A percentile compares a stretch with the other conserved stretches of the same genome.
These are phyloP conservation scores for Streptanthus diversifolius DNA, from an alignment of 345 rosid genomes.

Conservation along the genomic window DNA sequence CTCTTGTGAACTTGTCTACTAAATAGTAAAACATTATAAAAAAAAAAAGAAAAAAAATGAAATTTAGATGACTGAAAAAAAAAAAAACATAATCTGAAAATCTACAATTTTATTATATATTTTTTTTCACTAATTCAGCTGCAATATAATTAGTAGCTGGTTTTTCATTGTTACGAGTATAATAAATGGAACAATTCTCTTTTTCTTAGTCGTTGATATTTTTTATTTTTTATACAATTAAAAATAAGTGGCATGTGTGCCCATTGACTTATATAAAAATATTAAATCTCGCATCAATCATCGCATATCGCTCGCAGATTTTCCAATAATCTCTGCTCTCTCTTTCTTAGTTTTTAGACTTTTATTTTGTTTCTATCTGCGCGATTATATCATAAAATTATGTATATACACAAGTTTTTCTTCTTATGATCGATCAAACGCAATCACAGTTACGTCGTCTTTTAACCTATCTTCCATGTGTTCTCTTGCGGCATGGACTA, in stretches of 20 bases:
- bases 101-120: not conserved
- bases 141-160: not conserved
- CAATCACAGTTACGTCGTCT: constrained; percentile 1
- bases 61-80: not conserved
- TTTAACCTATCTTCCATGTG: not conserved
- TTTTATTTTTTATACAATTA: not conserved
- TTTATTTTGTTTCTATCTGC: constrained; percentile 18
- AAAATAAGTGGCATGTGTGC: constrained; percentile 29
- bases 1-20: not conserved
- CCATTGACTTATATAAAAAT: constrained; percentile 20
- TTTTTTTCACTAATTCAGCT: not conserved
- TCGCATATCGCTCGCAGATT: constrained; percentile 28
- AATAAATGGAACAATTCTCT: not conserved
- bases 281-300: constrained; percentile 31
- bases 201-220: constrained; percentile 3
- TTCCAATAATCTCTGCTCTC: constrained; percentile 20
- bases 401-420: not conserved
- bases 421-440: not conserved
- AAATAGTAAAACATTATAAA: not conserved
- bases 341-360: constrained; percentile 13
- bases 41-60: not conserved
- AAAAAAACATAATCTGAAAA: not conserved
- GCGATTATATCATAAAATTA: not conserved
- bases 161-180: not conserved
- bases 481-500: not conserved